phyloP scores from a whole-genome alignment of 106 monocot species.

The Phalaenopsis equestris region DNA sequence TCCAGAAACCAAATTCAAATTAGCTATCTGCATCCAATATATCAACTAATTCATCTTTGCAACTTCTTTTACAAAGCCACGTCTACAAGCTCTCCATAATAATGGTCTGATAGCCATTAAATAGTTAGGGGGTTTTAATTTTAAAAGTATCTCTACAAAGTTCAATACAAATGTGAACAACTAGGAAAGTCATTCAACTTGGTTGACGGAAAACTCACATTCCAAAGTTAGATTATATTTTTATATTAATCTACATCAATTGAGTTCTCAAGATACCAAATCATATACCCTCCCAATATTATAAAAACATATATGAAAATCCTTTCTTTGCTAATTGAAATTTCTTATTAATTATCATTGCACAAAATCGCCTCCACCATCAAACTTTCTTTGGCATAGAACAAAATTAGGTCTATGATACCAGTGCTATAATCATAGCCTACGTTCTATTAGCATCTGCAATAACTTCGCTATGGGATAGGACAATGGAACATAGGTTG shows the following conservation, averaged over 20 bases:
- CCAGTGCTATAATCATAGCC: not conserved
- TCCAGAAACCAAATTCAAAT: not conserved
- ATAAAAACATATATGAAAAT: not conserved
- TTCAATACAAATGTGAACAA: not conserved
- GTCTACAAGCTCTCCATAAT: not conserved
- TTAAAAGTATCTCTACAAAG: not conserved
- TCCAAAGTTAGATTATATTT: not conserved
- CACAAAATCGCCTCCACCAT: not conserved
- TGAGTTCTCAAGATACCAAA: not conserved
- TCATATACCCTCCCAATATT: not conserved
- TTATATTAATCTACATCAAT: not conserved
- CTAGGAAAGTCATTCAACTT: not conserved
- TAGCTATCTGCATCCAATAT: not conserved
- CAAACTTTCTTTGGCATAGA: not conserved
- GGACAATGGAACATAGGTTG: not conserved
- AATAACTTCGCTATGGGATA: not conserved
- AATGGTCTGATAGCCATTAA: not conserved
- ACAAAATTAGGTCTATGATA: not conserved
- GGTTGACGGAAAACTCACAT: not conserved
- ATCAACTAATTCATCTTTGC: not conserved
- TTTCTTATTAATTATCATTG: not conserved
- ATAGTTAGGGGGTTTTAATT: not conserved
- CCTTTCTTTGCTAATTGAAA: not conserved
- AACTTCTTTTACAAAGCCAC: not conserved
- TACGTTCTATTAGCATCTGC: not conserved